Conservation (phyloP, 169 alveolate species). For the Ichthyophthirius multifiliis region DNA sequence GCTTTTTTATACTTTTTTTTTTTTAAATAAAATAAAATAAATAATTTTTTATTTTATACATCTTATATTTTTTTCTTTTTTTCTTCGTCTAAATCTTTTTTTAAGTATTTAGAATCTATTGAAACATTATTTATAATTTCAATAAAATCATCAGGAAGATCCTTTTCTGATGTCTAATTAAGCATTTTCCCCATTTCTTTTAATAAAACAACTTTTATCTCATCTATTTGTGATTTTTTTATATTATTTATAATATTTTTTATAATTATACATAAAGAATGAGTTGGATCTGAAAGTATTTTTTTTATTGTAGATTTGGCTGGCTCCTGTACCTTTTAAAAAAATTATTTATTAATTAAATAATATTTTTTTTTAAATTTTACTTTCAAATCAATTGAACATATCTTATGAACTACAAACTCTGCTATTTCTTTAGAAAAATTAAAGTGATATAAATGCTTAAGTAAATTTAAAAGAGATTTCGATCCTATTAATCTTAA, state of each 20-base stretch:
- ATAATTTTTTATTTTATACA: not conserved
- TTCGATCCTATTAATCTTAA: not conserved
- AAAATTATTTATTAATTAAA: not conserved
- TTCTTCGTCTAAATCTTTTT: conserved; percentile 2
- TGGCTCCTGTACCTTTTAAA: not conserved
- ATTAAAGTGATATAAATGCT: conserved; percentile 1
- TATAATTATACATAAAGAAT: not conserved
- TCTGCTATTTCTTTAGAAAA: conserved; percentile 8
- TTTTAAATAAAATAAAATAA: not conserved
- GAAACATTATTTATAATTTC: not conserved
- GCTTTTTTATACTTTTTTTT: not conserved
- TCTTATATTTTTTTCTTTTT: not conserved
- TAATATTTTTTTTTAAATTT: not conserved
- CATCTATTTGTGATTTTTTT: not conserved
- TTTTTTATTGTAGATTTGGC: not conserved
- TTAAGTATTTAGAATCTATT: not conserved
- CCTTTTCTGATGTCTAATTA: not conserved
- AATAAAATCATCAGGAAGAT: not conserved
- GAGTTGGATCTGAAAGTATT: not conserved
- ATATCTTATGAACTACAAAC: not conserved
- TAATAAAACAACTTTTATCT: not conserved
- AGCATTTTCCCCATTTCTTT: not conserved
- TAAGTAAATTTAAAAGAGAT: not conserved
- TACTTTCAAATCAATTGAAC: not conserved
- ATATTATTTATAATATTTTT: not conserved